Evolutionary conservation across 2,329 filamentous ascomycete genomes (phyloP), one percentile per base, ranked within the genome.

Genomic region (Chaetothyriales sp.): DNA sequence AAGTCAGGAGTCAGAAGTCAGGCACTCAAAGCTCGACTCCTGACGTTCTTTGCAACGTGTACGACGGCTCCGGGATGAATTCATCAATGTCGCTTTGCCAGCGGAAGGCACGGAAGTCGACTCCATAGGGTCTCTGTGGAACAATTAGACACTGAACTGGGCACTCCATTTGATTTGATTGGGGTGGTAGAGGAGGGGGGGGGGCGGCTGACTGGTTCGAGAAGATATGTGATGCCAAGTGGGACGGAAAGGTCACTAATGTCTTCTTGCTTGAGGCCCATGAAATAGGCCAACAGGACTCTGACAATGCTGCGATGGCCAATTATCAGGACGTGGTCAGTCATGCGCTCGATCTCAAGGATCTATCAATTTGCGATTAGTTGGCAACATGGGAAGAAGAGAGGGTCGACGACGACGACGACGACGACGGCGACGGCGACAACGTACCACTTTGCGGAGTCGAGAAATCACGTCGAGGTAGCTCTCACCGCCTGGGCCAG

Each of bases 401-500:
- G 10, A 40, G 15, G 33, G 4, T 15, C 13, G 10, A 40, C 5
- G 33, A 40, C 13, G 10, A 40, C 5, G 33, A 40, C 13, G 10
- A 40, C 5, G 33, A 40, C 13, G 10, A 40, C 5, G 33, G 15
- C 13, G 10, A 40, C 5, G 33, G 15, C 13, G 10, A 40, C 5
- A 13, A 40, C 33, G 15, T 40, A 40, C 33, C 73, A 98, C 92
- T 57, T 94, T 86, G 50, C 89, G 85, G 37, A 97, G 78, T 48
- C 92, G 86, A 67, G 92, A 94, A 70, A 98, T 95, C 61, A 98
- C 86, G 69, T 97, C 90, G 9, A 98, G 79, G 63, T 98, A 98
- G 28, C 90, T 89, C 69, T 98, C 92, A 49, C 92, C 92, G 20
- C 92, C 92, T 18, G 94, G 86, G 4, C 92, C 92, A 1, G 92